Conservation (phyloP, 805 yeast genomes). For the Millerozyma acaciae region DNA sequence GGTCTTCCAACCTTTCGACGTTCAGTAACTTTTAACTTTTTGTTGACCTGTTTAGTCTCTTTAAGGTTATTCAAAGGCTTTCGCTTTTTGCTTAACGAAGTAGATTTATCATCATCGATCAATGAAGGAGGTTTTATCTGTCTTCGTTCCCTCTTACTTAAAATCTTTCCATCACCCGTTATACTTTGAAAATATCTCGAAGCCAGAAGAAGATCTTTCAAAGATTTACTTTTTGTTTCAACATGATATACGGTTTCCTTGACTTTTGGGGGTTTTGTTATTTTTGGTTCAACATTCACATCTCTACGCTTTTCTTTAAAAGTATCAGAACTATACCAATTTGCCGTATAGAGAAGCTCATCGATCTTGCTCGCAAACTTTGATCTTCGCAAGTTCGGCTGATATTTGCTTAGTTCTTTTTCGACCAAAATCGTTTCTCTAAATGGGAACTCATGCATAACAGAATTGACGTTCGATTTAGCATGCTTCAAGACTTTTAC, state of each 20-base stretch:
- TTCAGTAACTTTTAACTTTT: slow-evolving; percentile 12
- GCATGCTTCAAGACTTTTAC: slow-evolving; percentile 14
- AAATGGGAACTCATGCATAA: slow-evolving; percentile 20
- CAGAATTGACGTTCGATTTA: slow-evolving; percentile 7
- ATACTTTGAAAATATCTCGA: slow-evolving; percentile 38
- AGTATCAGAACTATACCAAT: slow-evolving; percentile 21
- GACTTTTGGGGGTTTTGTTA: neutral
- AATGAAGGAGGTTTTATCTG: no score
- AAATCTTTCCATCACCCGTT: slow-evolving; percentile 30
- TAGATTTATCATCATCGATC: no score
- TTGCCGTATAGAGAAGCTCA: slow-evolving; percentile 34
- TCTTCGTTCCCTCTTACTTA: no score
- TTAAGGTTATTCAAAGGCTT: no score
- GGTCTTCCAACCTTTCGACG: no score
- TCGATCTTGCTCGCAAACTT: slow-evolving; percentile 27
- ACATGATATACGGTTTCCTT: no score
- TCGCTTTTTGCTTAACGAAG: no score
- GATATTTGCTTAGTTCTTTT: slow-evolving; percentile 19
- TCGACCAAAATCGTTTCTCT: slow-evolving; percentile 19
- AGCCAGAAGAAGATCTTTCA: slow-evolving; percentile 16
- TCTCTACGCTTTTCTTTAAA: neutral
- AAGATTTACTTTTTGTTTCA: slow-evolving; percentile 2
- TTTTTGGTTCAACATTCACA: neutral
- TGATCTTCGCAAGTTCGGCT: slow-evolving; percentile 17
- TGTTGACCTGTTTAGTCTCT: slow-evolving; percentile 1